These are phyloP conservation scores for Hortaea sp. DNA, from an alignment of 2,329 filamentous ascomycete genomes.

Conservation along the genomic window DNA sequence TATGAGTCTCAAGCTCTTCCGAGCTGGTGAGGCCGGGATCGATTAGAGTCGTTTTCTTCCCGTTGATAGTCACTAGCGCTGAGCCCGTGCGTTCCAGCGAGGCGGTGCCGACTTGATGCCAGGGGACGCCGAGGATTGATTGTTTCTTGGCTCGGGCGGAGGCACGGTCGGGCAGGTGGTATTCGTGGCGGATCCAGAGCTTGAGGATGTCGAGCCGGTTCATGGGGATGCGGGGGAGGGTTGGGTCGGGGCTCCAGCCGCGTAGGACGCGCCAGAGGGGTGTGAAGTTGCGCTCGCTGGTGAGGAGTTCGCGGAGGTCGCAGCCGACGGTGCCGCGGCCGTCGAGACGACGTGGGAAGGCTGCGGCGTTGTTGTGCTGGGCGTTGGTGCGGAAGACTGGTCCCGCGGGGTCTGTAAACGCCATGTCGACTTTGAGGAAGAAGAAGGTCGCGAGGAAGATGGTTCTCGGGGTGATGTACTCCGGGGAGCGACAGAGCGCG, in stretches of 20 bases:
- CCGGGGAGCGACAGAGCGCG: slow-evolving; percentile 42
- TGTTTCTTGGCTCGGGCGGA: slow-evolving; percentile 15
- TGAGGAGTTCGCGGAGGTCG: slow-evolving; percentile 43
- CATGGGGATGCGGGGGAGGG: slow-evolving; percentile 10
- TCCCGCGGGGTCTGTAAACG: slow-evolving; percentile 52
- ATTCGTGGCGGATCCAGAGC: slow-evolving; percentile 50
- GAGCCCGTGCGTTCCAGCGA: slow-evolving; percentile 40
- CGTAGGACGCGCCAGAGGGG: slow-evolving; percentile 50
- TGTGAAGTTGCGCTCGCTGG: slow-evolving; percentile 21
- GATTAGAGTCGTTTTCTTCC: neutral
- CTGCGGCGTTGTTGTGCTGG: slow-evolving; percentile 4
- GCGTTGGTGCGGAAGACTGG: slow-evolving; percentile 7
- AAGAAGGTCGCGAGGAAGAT: slow-evolving; percentile 55
- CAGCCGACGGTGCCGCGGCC: slow-evolving; percentile 26
- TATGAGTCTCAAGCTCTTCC: neutral
- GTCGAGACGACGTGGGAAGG: slow-evolving; percentile 1
- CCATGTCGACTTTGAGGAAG: slow-evolving; percentile 62
- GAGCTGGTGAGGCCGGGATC: slow-evolving; percentile 6
- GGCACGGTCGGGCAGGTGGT: slow-evolving; percentile 23
- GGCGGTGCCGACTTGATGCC: slow-evolving; percentile 42
- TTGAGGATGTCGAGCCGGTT: slow-evolving; percentile 43
- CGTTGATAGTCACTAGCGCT: slow-evolving; percentile 1
- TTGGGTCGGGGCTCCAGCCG: slow-evolving; percentile 39
- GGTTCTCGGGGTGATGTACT: slow-evolving; percentile 49
- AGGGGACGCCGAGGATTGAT: slow-evolving; percentile 43